A percentile compares a stretch with the other conserved stretches of the same genome.
Evolutionary conservation across 192 early-diverging fungal species (phyloP).

Genomic region (Podila horticola): DNA sequence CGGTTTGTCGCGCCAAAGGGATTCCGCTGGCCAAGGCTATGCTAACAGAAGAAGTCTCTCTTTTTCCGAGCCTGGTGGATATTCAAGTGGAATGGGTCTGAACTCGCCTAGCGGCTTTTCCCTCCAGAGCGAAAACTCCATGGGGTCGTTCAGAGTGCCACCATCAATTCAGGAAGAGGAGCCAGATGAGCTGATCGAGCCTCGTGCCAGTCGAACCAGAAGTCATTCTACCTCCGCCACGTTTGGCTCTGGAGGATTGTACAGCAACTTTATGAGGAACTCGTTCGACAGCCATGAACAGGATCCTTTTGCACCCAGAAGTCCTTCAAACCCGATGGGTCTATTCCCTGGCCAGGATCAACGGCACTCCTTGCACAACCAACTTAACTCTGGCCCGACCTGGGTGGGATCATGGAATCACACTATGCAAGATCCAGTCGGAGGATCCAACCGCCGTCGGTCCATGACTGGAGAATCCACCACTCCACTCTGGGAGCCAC

Average conservation of each 20-base stretch:
- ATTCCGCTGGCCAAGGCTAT: not conserved
- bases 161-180: slow-evolving; percentile 38
- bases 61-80: slow-evolving; percentile 30
- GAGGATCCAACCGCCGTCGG: slow-evolving; percentile 21
- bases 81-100: slow-evolving; percentile 5
- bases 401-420: slow-evolving; percentile 21
- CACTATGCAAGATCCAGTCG: not conserved
- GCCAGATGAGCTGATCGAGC: slow-evolving; percentile 26
- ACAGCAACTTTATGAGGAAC: slow-evolving; percentile 6
- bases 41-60: slow-evolving; percentile 27
- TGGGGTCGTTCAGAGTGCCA: slow-evolving; percentile 6
- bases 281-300: not conserved
- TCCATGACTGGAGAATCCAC: slow-evolving; percentile 19
- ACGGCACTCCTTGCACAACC: slow-evolving; percentile 6
- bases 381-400: slow-evolving; percentile 15
- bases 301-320: slow-evolving; percentile 3
- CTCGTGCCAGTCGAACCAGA: slow-evolving; percentile 22
- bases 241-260: slow-evolving; percentile 28
- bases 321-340: not conserved
- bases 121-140: not conserved
- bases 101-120: not conserved
- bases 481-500: slow-evolving; percentile 36
- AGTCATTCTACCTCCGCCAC: slow-evolving; percentile 47
- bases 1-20: not conserved
- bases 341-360: slow-evolving; percentile 9